Evolutionary conservation across 441 rosid species (phyloP).

Genomic region (Rhodomyrtus psidioides): DNA sequence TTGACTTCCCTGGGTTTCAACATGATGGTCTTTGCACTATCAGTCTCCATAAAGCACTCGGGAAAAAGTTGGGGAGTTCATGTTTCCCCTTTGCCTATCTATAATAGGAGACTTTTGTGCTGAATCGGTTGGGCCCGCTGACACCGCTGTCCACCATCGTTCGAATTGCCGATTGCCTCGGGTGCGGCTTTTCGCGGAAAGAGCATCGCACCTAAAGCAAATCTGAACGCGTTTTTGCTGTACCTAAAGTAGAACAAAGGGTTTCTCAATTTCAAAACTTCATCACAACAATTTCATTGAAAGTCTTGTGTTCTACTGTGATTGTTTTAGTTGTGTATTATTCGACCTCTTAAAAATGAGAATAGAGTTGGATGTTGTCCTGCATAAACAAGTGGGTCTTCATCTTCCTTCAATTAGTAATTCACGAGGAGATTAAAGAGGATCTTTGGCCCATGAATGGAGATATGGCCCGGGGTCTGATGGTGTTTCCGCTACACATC

Average conservation of each 20-base stretch:
- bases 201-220: background rate
- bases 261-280: background rate
- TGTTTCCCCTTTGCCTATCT: background rate
- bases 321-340: background rate
- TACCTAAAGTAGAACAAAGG: background rate
- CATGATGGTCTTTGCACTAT: background rate
- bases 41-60: background rate
- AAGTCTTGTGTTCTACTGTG: background rate
- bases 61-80: background rate
- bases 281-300: background rate
- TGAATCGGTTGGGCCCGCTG: background rate
- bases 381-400: too few species aligned
- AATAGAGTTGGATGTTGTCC: background rate
- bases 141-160: background rate
- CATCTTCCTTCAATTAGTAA: background rate
- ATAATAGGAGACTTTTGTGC: background rate
- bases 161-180: background rate
- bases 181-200: background rate
- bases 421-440: background rate
- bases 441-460: background rate
- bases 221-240: background rate
- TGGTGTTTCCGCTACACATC: background rate
- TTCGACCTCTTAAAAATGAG: background rate
- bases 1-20: background rate
- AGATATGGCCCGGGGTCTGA: background rate